Evolutionary conservation across 768 basidiomycete genomes (phyloP), one percentile per base, ranked within the genome.

Genomic region (Hygrocybe coccinea): DNA sequence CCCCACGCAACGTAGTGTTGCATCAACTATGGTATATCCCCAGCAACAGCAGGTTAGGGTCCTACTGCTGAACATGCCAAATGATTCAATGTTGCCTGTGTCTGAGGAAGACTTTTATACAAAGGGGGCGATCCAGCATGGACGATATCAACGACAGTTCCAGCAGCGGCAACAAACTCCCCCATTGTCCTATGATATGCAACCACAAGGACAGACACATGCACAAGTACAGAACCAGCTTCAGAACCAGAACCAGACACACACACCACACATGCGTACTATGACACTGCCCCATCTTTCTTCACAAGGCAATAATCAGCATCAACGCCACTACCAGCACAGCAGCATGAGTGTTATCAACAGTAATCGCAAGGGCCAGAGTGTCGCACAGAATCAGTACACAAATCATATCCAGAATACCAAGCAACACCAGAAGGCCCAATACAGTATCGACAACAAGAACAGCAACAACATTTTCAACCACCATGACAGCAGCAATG

Each of bases 201-300:
- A 17, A 21, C n/a, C 21, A 46, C 22, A 17, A 19, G 41, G 12
- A 44, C 41, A 29, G 12, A 24, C 19, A 33, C 55, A 55, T 55
- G 33, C 55, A 57, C 58, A 29, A 22, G 54, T 34, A 44, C 51
- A 44, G 56, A 59, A 34, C 45, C 53, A 63, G 15, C 46, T 66
- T 29, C 58, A 67, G 51, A 66, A 69, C 48, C 66, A 67, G 25
- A 37, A 52, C 44, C 55, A 56, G 38, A 53, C 49, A 39, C 69
- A 71, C 45, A 67, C 71, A 34, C 49, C 49, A 34, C 78, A 79
- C 59, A 65, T 75, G 54, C 74, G 77, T 34, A 74, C 76, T 25
- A 73, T 76, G 36, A 79, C 78, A 24, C 71, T 78, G 55, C 77
- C 77, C 17, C 74, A 72, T 55, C 76, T 73, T 9, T 61, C 68